A percentile compares a stretch with the other conserved stretches of the same genome.
These are phyloP conservation scores for Pisolithus tinctorius DNA, from an alignment of 768 basidiomycete species.

Conservation along the genomic window DNA sequence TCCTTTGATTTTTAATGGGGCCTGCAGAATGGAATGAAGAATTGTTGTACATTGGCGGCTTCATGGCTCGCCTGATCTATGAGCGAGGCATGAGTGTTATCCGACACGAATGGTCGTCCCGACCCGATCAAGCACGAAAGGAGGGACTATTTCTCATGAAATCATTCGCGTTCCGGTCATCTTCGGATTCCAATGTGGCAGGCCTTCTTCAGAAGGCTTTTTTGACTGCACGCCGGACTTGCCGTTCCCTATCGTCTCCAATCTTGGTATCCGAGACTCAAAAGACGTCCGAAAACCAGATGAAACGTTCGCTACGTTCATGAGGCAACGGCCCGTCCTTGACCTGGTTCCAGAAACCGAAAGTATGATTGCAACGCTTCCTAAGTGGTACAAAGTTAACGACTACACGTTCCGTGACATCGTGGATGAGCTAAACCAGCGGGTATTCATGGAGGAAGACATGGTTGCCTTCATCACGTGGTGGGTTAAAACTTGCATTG, in stretches of 20 bases:
- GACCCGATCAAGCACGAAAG: neutral
- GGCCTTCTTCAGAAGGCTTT: conserved; percentile 63
- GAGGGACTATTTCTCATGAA: conserved; percentile 63
- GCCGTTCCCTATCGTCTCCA: conserved; percentile 69
- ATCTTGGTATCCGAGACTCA: conserved; percentile 59
- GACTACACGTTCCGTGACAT: conserved; percentile 74
- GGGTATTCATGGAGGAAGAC: conserved; percentile 62
- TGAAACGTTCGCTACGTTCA: conserved; percentile 55
- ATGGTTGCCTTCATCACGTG: conserved; percentile 77
- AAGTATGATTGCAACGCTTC: conserved; percentile 55
- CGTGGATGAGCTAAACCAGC: conserved; percentile 56
- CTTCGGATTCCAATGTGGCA: conserved; percentile 73
- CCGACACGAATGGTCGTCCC: conserved; percentile 25
- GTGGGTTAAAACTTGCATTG: conserved; percentile 48
- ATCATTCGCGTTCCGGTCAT: conserved; percentile 83
- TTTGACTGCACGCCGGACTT: conserved; percentile 50
- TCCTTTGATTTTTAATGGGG: neutral
- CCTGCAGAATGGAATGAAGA: conserved; percentile 82
- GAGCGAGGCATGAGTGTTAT: conserved; percentile 68
- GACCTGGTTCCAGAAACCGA: conserved; percentile 30
- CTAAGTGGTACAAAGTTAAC: conserved; percentile 55
- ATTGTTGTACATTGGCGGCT: conserved; percentile 75
- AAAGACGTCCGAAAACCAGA: conserved; percentile 70
- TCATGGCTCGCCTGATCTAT: conserved; percentile 75
- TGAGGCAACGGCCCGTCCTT: conserved; percentile 67